A percentile compares a stretch with the other conserved stretches of the same genome.
Evolutionary conservation across 208 protist species (phyloP).

Genomic region (Trypanosoma platydactyli): DNA sequence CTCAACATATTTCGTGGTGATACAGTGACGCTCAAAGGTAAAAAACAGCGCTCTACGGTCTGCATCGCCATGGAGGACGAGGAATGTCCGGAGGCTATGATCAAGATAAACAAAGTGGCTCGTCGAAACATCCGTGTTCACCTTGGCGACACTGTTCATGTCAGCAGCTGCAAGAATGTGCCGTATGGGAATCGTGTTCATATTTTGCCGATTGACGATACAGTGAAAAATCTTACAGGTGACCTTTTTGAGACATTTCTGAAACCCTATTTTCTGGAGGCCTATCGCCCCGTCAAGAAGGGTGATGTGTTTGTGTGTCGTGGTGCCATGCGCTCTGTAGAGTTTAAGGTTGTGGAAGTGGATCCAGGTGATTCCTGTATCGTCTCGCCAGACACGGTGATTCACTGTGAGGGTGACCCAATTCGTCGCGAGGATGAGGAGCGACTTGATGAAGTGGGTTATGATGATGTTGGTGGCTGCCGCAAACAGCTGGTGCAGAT

Average conservation of each 20-base stretch:
- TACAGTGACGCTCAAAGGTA: slow-evolving; percentile 98
- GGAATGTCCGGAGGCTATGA: slow-evolving; percentile 92
- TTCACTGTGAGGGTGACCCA: slow-evolving; percentile 99
- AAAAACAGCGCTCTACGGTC: slow-evolving; percentile 97
- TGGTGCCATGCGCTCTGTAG: slow-evolving; percentile 98
- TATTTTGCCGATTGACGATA: slow-evolving; percentile 99
- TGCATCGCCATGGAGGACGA: slow-evolving; percentile 97
- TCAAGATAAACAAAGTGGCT: slow-evolving; percentile 99
- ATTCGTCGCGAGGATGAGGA: slow-evolving; percentile 99
- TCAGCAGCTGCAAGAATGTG: slow-evolving; percentile 96
- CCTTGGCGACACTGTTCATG: slow-evolving; percentile 97
- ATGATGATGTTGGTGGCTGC: slow-evolving; percentile 99
- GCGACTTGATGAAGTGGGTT: slow-evolving; percentile 92
- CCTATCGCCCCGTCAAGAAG: slow-evolving; percentile 99
- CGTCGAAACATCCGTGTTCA: slow-evolving; percentile 99
- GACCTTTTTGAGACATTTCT: slow-evolving; percentile 99
- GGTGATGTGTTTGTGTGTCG: slow-evolving; percentile 97
- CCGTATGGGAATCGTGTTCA: slow-evolving; percentile 99
- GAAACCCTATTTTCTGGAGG: slow-evolving; percentile 99
- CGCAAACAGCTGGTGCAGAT: slow-evolving; percentile 99
- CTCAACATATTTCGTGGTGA: slow-evolving; percentile 99
- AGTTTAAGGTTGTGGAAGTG: slow-evolving; percentile 99
- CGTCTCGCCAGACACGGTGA: slow-evolving; percentile 98
- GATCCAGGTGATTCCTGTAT: slow-evolving; percentile 98
- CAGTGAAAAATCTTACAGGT: slow-evolving; percentile 98